A percentile compares a stretch with the other conserved stretches of the same genome.
Conservation (phyloP, 768 basidiomycete species). For the Macrolepiota albuminosa region DNA sequence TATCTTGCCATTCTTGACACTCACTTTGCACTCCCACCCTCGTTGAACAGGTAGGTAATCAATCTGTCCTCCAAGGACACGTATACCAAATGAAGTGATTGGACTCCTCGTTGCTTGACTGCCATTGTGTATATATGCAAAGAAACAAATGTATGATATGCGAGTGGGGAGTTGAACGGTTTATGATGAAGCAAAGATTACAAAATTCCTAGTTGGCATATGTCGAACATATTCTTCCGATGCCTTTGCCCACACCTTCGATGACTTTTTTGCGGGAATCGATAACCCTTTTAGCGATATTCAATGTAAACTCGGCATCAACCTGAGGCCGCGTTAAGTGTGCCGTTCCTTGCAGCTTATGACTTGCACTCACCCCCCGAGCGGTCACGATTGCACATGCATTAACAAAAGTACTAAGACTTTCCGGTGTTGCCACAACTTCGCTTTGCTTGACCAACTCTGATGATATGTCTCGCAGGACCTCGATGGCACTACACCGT, state of each 20-base stretch:
- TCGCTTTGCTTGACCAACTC: conserved; percentile 48
- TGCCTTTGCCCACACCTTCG: conserved; percentile 70
- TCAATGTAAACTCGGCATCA: conserved; percentile 58
- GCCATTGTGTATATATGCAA: conserved; percentile 2
- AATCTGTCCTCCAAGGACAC: too few relatives aligned
- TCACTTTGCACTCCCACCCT: neutral
- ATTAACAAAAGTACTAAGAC: conserved; percentile 47
- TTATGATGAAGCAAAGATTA: neutral
- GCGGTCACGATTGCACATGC: conserved; percentile 38
- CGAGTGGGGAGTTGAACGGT: neutral
- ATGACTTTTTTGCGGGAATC: conserved; percentile 69
- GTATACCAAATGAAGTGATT: neutral
- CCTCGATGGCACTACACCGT: conserved; percentile 44
- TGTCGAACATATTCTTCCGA: conserved; percentile 25
- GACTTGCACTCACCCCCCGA: conserved; percentile 25
- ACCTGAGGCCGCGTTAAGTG: conserved; percentile 34
- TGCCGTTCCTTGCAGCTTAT: conserved; percentile 4
- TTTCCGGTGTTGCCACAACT: conserved; percentile 45
- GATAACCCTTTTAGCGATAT: conserved; percentile 56
- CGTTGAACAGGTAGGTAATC: neutral
- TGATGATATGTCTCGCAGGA: conserved; percentile 55
- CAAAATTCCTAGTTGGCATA: conserved; percentile 10
- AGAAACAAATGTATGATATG: neutral
- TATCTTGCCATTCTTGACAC: neutral
- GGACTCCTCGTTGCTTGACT: neutral